Percentiles rank a stretch among this genome's conserved stretches.
phyloP scores from a whole-genome alignment of 2,329 filamentous ascomycete species.

The Colletotrichum australisinense region DNA sequence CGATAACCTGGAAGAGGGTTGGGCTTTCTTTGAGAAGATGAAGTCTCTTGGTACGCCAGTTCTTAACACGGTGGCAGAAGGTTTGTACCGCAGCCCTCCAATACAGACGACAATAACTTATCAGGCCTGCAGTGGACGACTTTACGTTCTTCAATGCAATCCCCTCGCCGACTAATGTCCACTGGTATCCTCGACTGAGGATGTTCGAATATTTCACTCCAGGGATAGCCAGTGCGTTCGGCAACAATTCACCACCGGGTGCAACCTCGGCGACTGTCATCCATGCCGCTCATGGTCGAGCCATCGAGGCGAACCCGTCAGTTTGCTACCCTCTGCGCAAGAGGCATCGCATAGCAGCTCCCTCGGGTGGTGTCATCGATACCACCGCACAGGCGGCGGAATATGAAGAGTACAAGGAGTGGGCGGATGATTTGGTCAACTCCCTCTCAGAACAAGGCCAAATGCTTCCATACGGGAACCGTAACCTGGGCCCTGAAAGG shows the following conservation, averaged over 20 bases:
- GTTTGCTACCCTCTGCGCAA: slow-evolving; percentile 44
- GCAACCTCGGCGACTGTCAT: slow-evolving; percentile 11
- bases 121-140: slow-evolving; percentile 10
- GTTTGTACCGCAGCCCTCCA: neutral
- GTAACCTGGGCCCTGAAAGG: slow-evolving; percentile 11
- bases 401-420: slow-evolving; percentile 37
- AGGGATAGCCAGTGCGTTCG: neutral
- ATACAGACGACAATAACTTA: neutral
- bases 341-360: slow-evolving; percentile 42
- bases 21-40: slow-evolving; percentile 22
- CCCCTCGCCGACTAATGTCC: neutral
- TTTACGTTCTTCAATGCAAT: slow-evolving; percentile 16
- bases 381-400: slow-evolving; percentile 41
- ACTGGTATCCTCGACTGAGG: slow-evolving; percentile 4
- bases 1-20: slow-evolving; percentile 11
- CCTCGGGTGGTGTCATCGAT: slow-evolving; percentile 38
- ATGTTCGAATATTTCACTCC: slow-evolving; percentile 7
- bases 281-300: slow-evolving; percentile 22
- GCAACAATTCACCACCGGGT: neutral
- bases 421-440: slow-evolving; percentile 39
- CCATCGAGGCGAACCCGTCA: slow-evolving; percentile 3
- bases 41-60: slow-evolving; percentile 21
- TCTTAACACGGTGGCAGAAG: slow-evolving; percentile 16
- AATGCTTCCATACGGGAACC: slow-evolving; percentile 41
- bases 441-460: slow-evolving; percentile 46